Percentiles rank a stretch among this genome's conserved stretches.
Evolutionary conservation across 2,329 filamentous ascomycete species (phyloP).

Genomic region (Neofusicoccum ribis): DNA sequence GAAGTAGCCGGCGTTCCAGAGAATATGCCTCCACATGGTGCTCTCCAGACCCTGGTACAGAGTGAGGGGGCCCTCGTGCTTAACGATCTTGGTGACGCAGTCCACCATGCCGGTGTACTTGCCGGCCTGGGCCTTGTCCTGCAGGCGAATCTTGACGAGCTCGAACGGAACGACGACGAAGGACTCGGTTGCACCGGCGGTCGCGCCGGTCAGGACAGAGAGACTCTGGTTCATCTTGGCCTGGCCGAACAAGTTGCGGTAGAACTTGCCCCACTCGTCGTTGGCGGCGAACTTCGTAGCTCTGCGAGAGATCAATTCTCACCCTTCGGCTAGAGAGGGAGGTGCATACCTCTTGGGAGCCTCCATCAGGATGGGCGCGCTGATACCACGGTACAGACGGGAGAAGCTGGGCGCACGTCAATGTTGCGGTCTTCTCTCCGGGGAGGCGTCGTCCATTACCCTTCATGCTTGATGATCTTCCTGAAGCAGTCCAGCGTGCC

Average conservation of each 20-base stretch:
- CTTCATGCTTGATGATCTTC: conserved; percentile 95
- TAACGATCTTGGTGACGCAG: conserved; percentile 77
- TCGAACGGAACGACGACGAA: conserved; percentile 98
- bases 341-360: conserved; percentile 70
- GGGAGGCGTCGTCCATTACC: conserved; percentile 55
- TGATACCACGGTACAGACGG: conserved; percentile 92
- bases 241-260: conserved; percentile 81
- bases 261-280: conserved; percentile 96
- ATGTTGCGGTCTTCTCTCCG: neutral
- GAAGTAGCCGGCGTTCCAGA: conserved; percentile 97
- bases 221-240: conserved; percentile 88
- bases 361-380: conserved; percentile 96
- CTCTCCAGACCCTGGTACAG: conserved; percentile 97
- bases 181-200: conserved; percentile 90
- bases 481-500: conserved; percentile 98
- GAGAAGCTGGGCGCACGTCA: conserved; percentile 61
- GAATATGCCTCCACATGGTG: conserved; percentile 91
- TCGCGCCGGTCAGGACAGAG: conserved; percentile 89
- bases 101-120: conserved; percentile 84
- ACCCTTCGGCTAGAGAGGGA: neutral
- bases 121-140: conserved; percentile 89
- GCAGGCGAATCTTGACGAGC: conserved; percentile 95
- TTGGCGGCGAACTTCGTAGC: conserved; percentile 99
- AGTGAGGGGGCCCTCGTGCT: conserved; percentile 78
- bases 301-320: conserved; percentile 43